These are phyloP conservation scores for Exobasidium cylindrosporum DNA, from an alignment of 1,284 basidiomycete genomes.

Conservation along the genomic window DNA sequence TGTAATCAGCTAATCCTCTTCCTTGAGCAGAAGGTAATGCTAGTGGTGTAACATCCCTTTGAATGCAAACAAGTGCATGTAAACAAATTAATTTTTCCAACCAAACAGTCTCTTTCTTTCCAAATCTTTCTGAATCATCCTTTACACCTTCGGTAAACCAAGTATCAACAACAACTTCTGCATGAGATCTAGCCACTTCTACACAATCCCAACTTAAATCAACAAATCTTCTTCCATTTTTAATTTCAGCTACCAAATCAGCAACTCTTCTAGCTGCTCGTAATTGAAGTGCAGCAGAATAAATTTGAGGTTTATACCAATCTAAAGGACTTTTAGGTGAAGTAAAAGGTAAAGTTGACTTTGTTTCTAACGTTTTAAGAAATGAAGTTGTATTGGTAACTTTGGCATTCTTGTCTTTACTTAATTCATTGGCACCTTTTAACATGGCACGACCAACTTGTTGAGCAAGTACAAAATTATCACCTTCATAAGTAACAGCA, in stretches of 20 bases:
- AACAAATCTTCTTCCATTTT: conserved; percentile 29
- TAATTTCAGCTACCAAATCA: conserved; percentile 40
- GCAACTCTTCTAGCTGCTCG: conserved; percentile 41
- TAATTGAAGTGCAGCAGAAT: conserved; percentile 36
- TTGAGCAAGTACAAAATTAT: conserved; percentile 43
- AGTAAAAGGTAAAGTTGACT: conserved; percentile 26
- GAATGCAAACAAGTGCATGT: conserved; percentile 33
- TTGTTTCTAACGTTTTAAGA: conserved; percentile 30
- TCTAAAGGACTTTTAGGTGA: conserved; percentile 29
- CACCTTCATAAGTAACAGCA: conserved; percentile 29
- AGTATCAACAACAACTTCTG: conserved; percentile 43
- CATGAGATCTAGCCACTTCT: conserved; percentile 44
- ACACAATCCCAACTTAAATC: conserved; percentile 45
- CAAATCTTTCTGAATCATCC: conserved; percentile 27
- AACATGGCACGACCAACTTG: conserved; percentile 49
- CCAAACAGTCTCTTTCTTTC: conserved; percentile 27
- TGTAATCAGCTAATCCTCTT: conserved; percentile 65
- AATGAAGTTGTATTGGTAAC: conserved; percentile 39
- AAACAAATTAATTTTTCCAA: conserved; percentile 39
- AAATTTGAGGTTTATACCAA: conserved; percentile 36
- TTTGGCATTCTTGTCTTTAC: conserved; percentile 22
- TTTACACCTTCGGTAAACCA: conserved; percentile 46
- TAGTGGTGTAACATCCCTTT: conserved; percentile 53
- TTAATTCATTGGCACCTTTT: conserved; percentile 39
- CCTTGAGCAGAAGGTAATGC: conserved; percentile 63